Conservation (phyloP, 176 grass and related monocot genomes). For the Echinochloa phyllopogon region DNA sequence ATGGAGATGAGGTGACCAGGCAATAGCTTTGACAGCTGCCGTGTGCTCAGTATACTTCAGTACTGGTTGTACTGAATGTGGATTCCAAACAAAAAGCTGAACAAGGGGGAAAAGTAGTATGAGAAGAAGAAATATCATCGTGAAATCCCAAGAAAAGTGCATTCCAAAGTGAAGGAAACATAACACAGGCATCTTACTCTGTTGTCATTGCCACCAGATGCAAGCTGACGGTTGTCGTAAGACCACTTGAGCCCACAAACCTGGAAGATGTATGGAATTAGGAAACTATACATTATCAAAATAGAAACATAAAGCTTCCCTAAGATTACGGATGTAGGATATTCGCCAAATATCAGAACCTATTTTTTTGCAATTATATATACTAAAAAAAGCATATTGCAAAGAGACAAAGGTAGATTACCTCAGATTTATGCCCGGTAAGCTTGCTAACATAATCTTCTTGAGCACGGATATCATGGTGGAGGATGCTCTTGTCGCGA, state of each 20-base stretch:
- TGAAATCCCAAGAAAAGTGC: background rate
- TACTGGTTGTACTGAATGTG: slow-evolving; percentile 84
- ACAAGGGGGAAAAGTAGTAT: slow-evolving; percentile 20
- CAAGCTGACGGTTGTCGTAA: slow-evolving; percentile 92
- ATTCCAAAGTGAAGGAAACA: slow-evolving; percentile 24
- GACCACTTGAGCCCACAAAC: slow-evolving; percentile 99
- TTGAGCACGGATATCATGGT: slow-evolving; percentile 85
- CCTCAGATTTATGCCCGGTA: slow-evolving; percentile 98
- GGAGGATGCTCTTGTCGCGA: slow-evolving; percentile 85
- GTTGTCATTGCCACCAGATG: slow-evolving; percentile 96
- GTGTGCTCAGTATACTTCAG: slow-evolving; percentile 94
- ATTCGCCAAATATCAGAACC: background rate
- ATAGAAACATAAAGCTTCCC: background rate
- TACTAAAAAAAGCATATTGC: background rate
- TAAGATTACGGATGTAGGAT: background rate
- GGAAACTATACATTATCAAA: background rate
- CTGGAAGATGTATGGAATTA: slow-evolving; percentile 44
- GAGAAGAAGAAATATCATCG: background rate
- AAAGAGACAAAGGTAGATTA: slow-evolving; percentile 30
- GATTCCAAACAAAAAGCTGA: slow-evolving; percentile 99
- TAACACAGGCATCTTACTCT: slow-evolving; percentile 54
- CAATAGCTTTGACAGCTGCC: slow-evolving; percentile 99
- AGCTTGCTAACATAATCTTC: slow-evolving; percentile 95
- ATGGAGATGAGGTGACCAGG: slow-evolving; percentile 97
- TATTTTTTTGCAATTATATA: background rate